Evolutionary conservation across 163 green algal species (phyloP), one percentile per base, ranked within the genome.

Genomic region (Dunaliella salina): DNA sequence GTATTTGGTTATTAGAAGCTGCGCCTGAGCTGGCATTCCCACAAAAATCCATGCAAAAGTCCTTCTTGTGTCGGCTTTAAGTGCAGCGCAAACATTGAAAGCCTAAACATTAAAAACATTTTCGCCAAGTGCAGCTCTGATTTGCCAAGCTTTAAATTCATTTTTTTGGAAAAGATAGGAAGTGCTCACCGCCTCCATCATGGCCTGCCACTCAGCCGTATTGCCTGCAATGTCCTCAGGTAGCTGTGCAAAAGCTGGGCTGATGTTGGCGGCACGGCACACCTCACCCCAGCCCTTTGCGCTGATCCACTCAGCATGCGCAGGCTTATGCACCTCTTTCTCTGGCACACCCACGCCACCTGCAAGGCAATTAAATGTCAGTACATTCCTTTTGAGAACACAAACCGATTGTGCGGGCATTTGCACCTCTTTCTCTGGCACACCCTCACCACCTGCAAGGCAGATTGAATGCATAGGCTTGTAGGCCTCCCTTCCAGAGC

Each of bases 281-380:
- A 95, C 40, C 88, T 95, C 90, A 33, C 90, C 88, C 92, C 92
- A 95, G 18, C 72, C 81, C 87, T 95, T 94, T 80, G 86, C 85
- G 24, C 88, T 91, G 30, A 95, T 82, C 91, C 91, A 94, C 80
- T 87, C 84, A 18, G 83, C 84, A 26, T 85, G 69, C 0, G 84
- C 81, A 4, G 93, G 93, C 67, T 91, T 90, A n/a, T 83, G 24
- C 67, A 91, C 84, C 0, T 84, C 81, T 26, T 90, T 87, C 79
- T 92, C 90, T n/a, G 75, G 30, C 34, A 93, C 69, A n/a, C 92
- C 91, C 78, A 96, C 85, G 17, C 93, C 93, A 35, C 93, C 92
- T 88, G 85, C n/a, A 45, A 3, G 3, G 67, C 34, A 72, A 80
- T 80, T 17, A 17, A 80, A 33, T 80, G 71, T 80, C 26, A 69